Conservation (phyloP, 2,329 filamentous ascomycete species). For the Plenodomus biglobosus region DNA sequence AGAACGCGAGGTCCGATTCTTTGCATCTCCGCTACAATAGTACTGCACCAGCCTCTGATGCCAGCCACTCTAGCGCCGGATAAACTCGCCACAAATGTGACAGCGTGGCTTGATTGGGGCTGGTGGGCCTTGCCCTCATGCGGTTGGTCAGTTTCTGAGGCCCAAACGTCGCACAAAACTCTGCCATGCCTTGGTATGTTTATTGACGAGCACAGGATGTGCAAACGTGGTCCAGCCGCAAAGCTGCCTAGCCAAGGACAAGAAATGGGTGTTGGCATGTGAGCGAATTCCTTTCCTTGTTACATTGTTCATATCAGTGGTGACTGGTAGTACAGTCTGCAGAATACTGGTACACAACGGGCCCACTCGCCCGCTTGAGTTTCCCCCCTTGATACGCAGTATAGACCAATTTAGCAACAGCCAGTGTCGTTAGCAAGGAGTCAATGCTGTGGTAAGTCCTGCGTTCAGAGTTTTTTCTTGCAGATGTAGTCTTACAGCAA, state of each 20-base stretch:
- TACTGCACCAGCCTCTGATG: conserved; percentile 24
- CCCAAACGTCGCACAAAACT: conserved; percentile 13
- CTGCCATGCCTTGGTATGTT: conserved; percentile 24
- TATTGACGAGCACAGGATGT: conserved; percentile 10
- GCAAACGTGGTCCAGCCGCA: conserved; percentile 1
- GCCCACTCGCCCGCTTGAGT: conserved; percentile 8
- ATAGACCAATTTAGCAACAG: conserved; percentile 1
- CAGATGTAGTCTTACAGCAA: not conserved
- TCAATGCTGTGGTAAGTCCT: not conserved
- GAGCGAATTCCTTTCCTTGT: not conserved
- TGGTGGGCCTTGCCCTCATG: conserved; percentile 28
- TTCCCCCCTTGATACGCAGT: not conserved
- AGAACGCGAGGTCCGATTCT: conserved; percentile 22
- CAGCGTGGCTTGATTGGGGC: conserved; percentile 36
- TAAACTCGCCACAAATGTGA: conserved; percentile 25
- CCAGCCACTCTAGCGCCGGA: conserved; percentile 19
- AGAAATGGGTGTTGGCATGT: not conserved
- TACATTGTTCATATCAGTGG: not conserved
- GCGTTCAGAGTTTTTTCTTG: not conserved
- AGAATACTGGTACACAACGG: conserved; percentile 6
- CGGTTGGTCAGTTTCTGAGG: conserved; percentile 13
- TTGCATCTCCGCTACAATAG: conserved; percentile 19
- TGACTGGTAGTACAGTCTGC: not conserved
- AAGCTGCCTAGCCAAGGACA: conserved; percentile 4
- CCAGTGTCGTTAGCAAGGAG: conserved; percentile 8